These are phyloP conservation scores for Sanghuangporus weigelae DNA, from an alignment of 1,284 basidiomycete species.

Conservation along the genomic window DNA sequence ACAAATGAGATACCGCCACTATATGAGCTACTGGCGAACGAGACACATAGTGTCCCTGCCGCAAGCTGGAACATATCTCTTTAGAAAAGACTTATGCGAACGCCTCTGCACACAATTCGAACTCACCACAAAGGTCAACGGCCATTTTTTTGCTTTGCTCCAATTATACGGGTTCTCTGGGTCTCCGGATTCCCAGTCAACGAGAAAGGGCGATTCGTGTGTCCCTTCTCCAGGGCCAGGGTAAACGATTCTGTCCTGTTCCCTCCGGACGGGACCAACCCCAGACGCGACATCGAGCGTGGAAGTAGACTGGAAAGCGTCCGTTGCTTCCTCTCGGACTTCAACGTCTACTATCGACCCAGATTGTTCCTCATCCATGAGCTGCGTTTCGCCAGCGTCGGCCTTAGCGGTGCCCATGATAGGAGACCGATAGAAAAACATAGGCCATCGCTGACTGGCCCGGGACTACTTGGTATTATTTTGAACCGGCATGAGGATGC, in stretches of 20 bases:
- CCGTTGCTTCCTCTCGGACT: background rate
- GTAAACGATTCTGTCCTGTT: background rate
- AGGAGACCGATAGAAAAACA: too few species aligned
- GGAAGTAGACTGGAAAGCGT: background rate
- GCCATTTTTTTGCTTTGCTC: constrained; percentile 43
- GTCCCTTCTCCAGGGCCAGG: constrained; percentile 45
- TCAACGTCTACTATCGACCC: too few species aligned
- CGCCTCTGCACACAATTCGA: constrained; percentile 9
- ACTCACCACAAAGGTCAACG: constrained; percentile 49
- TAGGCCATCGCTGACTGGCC: too few species aligned
- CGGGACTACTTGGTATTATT: too few species aligned
- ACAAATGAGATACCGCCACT: constrained; percentile 49
- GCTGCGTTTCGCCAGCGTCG: too few species aligned
- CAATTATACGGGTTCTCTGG: constrained; percentile 63
- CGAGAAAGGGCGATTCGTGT: constrained; percentile 44
- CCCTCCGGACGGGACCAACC: background rate
- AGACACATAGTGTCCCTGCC: constrained; percentile 52
- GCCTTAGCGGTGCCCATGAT: too few species aligned
- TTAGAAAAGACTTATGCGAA: constrained; percentile 1
- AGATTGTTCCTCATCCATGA: too few species aligned
- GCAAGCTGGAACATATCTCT: constrained; percentile 31
- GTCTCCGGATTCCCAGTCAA: constrained; percentile 53
- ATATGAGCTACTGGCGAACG: constrained; percentile 58
- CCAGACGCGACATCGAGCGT: background rate
- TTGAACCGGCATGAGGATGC: too few species aligned